A percentile compares a stretch with the other conserved stretches of the same genome.
phyloP scores from a whole-genome alignment of 2,329 filamentous ascomycete genomes.

The Diaporthe sp. region DNA sequence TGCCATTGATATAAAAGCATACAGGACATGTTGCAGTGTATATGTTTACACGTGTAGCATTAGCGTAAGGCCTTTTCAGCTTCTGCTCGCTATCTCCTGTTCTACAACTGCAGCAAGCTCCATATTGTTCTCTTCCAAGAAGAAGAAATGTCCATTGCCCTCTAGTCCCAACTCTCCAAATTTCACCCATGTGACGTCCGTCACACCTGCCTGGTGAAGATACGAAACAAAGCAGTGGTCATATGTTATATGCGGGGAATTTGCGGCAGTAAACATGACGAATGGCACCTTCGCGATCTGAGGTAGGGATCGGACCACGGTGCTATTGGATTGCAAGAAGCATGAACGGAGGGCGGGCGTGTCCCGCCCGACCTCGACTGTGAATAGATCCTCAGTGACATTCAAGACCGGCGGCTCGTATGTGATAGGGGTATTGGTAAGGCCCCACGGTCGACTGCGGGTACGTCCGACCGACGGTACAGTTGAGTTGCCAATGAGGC shows the following conservation, averaged over 20 bases:
- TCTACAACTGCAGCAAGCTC: constrained; percentile 14
- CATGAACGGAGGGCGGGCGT: neutral
- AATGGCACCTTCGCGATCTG: constrained; percentile 19
- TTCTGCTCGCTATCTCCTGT: constrained; percentile 6
- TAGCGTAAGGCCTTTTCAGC: neutral
- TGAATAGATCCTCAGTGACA: neutral
- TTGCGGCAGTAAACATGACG: constrained; percentile 20
- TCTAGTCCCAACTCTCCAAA: constrained; percentile 4
- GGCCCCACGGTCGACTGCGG: constrained; percentile 13
- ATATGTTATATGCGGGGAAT: constrained; percentile 25
- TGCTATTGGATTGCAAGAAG: constrained; percentile 7
- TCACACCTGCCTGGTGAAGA: constrained; percentile 11
- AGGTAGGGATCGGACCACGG: constrained; percentile 17
- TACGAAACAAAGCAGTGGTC: constrained; percentile 21
- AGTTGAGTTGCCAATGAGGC: constrained; percentile 22
- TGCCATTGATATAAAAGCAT: too few relatives aligned
- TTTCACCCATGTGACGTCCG: constrained; percentile 19
- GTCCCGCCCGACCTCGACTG: constrained; percentile 11
- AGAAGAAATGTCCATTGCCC: constrained; percentile 29
- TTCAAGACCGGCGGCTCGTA: constrained; percentile 7
- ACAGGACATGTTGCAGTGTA: too few relatives aligned
- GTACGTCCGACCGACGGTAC: constrained; percentile 6
- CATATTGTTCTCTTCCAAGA: constrained; percentile 14
- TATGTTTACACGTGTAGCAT: neutral
- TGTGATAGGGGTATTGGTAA: constrained; percentile 21